Base-by-base conservation (phyloP, 176 grass and related monocot species). In the Elymus sibiricus region DNA sequence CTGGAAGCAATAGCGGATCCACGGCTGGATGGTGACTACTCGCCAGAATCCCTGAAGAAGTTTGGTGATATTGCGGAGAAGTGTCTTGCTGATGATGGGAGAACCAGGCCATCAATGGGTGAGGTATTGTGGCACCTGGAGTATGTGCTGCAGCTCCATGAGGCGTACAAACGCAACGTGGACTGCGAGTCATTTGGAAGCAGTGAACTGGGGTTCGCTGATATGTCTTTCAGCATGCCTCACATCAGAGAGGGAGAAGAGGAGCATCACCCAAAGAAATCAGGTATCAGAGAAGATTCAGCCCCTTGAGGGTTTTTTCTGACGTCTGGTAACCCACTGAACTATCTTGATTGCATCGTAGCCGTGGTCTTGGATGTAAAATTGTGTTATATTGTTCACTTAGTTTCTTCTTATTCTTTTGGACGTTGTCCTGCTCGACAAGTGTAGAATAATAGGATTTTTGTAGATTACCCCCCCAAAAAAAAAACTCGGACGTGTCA, bases 71-170 rank as follows among this genome's bases (percentile, higher is more conserved):
- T 95, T 24, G 93, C 93, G 1, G 96, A 98, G 86, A 98, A 98
- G 69, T 98, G 96, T 25, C 87, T 98, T 37, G 89, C 91, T n/a
- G 96, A 95, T 73, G 96, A 98, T 28, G 96, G 93, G 44, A 92
- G 83, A 81, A 89, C 82, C 74, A 90, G 96, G 60, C 93, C 96
- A 31, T 90, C 86, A 6, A 95, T 98, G 91, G 93, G 93, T 4
- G 96, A 98, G 78, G 93, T 98, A 1, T 78, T 98, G 80, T 98
- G 96, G 96, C 96, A 98, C 76, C 91, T 98, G 26, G 96, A 98
- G 85, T 98, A 98, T 82, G 91, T 77, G 32, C 64, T 94, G 70
- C 92, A 98, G 84, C 90, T 98, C 71, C 90, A 98, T 67, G 96
- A 98, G 44, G 84, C 93, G 64, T 98, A 98, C 85, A 94, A 87